Base-by-base conservation (phyloP, 2,329 filamentous ascomycete genomes). In the Coniochaeta sp. region DNA sequence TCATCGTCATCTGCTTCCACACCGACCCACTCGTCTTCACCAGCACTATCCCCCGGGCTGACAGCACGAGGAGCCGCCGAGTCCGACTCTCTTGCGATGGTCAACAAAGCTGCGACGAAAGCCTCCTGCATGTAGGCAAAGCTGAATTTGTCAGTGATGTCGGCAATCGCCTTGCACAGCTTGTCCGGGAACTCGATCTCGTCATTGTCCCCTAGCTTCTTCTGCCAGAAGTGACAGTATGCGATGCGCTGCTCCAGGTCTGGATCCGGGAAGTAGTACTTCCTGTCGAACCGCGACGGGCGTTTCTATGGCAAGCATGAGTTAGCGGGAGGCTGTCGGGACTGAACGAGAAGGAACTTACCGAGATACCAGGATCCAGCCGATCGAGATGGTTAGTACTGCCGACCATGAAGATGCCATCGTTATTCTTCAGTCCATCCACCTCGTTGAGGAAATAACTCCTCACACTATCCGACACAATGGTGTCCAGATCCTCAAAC, bases 381-480 rank as follows among this genome's bases (percentile, higher is more conserved):
- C 80, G 78, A 38, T 90, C 86, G 6, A 90, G 77, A 64, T 85
- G 80, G 67, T 89, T 89, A 0, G 86, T 89, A 59, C 81, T 85
- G 33, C 83, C 85, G 31, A 89, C 78, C 74, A 90, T 88, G 65
- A 89, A 81, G 58, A 90, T 89, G 12, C 88, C 88, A 64, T 90
- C 84, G 64, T 90, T 90, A 63, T 78, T 81, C 65, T 84, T 82
- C 12, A 90, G 80, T 0, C 88, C 88, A 63, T 90, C 88, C 3
- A 90, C 83, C 70, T 90, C 86, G 68, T 90, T 90, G 56, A 90
- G 77, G 72, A 90, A 90, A 74, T 89, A 90, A 58, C 81, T 85
- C 31, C 87, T 78, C 16, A 87, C 83, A 1, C 68, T 64, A 59
- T 86, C 81, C 12, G 78, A 79, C 52, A 90, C 81, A 36, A 90